phyloP scores from a whole-genome alignment of 805 yeast species.

The Teunomyces stri region DNA sequence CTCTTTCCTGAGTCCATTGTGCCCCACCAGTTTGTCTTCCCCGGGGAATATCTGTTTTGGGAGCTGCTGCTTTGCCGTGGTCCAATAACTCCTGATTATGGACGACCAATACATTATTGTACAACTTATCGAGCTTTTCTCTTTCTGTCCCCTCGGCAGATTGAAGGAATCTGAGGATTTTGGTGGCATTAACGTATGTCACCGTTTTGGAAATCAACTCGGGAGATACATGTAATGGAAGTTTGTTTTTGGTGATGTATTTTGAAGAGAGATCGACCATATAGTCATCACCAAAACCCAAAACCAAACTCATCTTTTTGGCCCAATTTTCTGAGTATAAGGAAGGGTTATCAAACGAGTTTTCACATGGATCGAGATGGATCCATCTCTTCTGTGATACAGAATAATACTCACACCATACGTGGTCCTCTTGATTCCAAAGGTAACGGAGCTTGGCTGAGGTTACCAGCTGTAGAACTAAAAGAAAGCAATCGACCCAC shows the following conservation, averaged over 20 bases:
- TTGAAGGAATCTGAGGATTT: constrained; percentile 12
- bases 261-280: constrained; percentile 66
- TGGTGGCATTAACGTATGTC: constrained; percentile 31
- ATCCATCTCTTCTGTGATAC: constrained; percentile 64
- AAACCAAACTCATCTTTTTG: constrained; percentile 83
- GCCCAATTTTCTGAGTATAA: constrained; percentile 87
- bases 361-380: constrained; percentile 87
- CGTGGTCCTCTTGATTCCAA: constrained; percentile 93
- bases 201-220: constrained; percentile 33
- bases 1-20: constrained; percentile 75
- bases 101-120: constrained; percentile 33
- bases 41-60: constrained; percentile 18
- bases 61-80: constrained; percentile 14
- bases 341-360: constrained; percentile 75
- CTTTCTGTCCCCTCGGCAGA: constrained; percentile 17
- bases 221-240: constrained; percentile 45
- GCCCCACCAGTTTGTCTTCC: constrained; percentile 76
- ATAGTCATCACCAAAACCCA: constrained; percentile 65
- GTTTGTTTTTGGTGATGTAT: constrained; percentile 49
- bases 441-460: constrained; percentile 57
- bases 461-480: constrained; percentile 63
- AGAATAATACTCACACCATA: constrained; percentile 91
- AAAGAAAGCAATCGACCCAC: constrained; percentile 84
- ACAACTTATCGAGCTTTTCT: constrained; percentile 18
- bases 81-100: constrained; percentile 31